These are phyloP conservation scores for Diutina siamensis DNA, from an alignment of 1,139 yeast genomes.

Conservation along the genomic window DNA sequence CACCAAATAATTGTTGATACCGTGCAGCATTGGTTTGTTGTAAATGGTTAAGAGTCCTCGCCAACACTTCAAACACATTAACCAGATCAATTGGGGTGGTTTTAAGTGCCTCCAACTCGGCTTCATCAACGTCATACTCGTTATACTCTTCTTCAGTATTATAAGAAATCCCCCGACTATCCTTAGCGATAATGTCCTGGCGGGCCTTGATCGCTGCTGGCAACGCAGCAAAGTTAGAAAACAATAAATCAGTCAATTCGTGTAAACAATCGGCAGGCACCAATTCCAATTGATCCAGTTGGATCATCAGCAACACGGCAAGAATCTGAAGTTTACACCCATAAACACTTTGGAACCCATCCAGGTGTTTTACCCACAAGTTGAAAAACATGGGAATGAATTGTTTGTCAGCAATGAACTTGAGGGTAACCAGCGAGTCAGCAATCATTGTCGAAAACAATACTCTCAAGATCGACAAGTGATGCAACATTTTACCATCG, in stretches of 20 bases:
- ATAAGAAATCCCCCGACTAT: conserved; percentile 19
- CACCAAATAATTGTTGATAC: conserved; percentile 1
- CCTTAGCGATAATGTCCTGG: conserved; percentile 28
- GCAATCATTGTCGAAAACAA: conserved; percentile 30
- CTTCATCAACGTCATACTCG: conserved; percentile 38
- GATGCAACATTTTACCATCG: conserved; percentile 38
- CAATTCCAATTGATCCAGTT: conserved; percentile 17
- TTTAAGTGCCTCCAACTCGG: conserved; percentile 42
- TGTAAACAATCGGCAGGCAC: conserved; percentile 25
- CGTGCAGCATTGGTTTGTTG: background rate
- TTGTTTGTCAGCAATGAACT: conserved; percentile 25
- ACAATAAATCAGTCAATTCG: conserved; percentile 29
- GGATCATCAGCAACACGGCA: conserved; percentile 24
- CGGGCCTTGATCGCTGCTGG: conserved; percentile 38
- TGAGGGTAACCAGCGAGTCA: conserved; percentile 28
- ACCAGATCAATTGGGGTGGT: conserved; percentile 40
- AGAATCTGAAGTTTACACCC: conserved; percentile 45
- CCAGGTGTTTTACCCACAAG: conserved; percentile 38
- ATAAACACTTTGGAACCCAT: conserved; percentile 41
- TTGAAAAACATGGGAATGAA: conserved; percentile 29
- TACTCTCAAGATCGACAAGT: conserved; percentile 33
- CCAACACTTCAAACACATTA: conserved; percentile 34
- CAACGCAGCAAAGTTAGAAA: conserved; percentile 31
- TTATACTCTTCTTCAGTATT: conserved; percentile 20
- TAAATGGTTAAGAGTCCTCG: background rate